Evolutionary conservation across 345 rosid species (phyloP), one percentile per base, ranked within the genome.

Genomic region (Physaria fendleri): DNA sequence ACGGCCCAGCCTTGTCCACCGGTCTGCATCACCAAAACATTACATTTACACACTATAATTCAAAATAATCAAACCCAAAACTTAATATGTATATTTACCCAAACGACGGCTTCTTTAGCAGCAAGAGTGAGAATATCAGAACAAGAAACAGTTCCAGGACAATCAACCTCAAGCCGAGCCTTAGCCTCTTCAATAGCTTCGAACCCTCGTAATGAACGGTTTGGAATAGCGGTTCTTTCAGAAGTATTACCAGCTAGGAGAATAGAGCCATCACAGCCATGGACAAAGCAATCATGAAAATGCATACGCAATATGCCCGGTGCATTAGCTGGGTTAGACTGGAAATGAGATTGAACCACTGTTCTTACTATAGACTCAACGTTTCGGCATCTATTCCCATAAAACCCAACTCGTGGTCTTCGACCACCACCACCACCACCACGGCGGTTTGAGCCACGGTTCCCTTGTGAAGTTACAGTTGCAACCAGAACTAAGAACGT

Each of bases 121-220:
- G 81, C 79, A 41, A 79, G 75, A 2, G 81, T 60, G 47, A 79
- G 81, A 46, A 79, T 76, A 52, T 79, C 83, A 27, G 81, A 79
- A 30, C 83, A 79, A 23, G 83, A 79, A 50, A 79, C 83, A 9
- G 58, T 57, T 11, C 60, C 22, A 42, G 77, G 83, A 33, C 83
- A 79, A 5, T 8, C 66, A 23, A 5, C 25, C 61, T 79, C 83
- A 27, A 74, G 75, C 46, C 43, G 42, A 32, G 64, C 5, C 52
- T 70, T 74, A 27, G 75, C 78, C 12, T 74, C 75, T 6, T 70
- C 78, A 42, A 74, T 74, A 33, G 29, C 79, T 20, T 71, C 76
- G 18, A 65, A 75, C 30, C 79, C 79, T 66, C 71, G 58, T 45
- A 66, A 17, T 11, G 66, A 38, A 47, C 54, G 61, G 58, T 74